phyloP scores from a whole-genome alignment of 352 stramenopile species.

The Pythium rhizo-oryzae region DNA sequence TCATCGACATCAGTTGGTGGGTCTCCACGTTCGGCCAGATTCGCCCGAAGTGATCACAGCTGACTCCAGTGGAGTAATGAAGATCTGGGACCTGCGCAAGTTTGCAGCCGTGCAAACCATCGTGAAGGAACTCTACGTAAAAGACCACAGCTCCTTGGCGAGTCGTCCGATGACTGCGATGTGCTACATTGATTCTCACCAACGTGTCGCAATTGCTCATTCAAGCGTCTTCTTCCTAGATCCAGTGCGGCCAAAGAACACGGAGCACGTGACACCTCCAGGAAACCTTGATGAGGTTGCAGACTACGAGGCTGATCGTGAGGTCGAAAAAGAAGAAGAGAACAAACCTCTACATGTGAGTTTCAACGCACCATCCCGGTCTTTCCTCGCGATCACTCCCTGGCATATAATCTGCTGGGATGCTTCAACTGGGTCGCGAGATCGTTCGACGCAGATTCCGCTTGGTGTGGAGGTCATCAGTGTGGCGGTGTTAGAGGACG shows the following conservation, averaged over 20 bases:
- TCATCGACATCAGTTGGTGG: conserved; percentile 51
- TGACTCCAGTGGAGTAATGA: conserved; percentile 52
- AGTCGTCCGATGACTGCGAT: conserved; percentile 40
- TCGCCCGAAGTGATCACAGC: conserved; percentile 56
- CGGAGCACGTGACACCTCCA: not conserved
- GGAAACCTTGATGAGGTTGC: not conserved
- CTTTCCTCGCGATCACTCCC: conserved; percentile 39
- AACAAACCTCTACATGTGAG: conserved; percentile 40
- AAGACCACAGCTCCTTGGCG: conserved; percentile 19
- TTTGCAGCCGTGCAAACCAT: conserved; percentile 47
- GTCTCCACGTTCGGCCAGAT: conserved; percentile 47
- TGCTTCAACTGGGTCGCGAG: conserved; percentile 25
- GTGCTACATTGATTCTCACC: conserved; percentile 37
- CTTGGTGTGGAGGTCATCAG: conserved; percentile 38
- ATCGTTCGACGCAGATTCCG: conserved; percentile 24
- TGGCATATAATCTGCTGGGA: conserved; percentile 39
- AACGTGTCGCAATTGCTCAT: conserved; percentile 51
- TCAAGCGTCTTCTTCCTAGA: conserved; percentile 64
- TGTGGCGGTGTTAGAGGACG: conserved; percentile 37
- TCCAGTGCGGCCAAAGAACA: not conserved
- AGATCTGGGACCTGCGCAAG: conserved; percentile 61
- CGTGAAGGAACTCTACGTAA: conserved; percentile 38
- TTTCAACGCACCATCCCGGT: conserved; percentile 32
- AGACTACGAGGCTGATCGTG: not conserved
- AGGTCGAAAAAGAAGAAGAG: conserved; percentile 29